Conservation (phyloP, 2,329 filamentous ascomycete species). For the Tolypocladium tropicale region DNA sequence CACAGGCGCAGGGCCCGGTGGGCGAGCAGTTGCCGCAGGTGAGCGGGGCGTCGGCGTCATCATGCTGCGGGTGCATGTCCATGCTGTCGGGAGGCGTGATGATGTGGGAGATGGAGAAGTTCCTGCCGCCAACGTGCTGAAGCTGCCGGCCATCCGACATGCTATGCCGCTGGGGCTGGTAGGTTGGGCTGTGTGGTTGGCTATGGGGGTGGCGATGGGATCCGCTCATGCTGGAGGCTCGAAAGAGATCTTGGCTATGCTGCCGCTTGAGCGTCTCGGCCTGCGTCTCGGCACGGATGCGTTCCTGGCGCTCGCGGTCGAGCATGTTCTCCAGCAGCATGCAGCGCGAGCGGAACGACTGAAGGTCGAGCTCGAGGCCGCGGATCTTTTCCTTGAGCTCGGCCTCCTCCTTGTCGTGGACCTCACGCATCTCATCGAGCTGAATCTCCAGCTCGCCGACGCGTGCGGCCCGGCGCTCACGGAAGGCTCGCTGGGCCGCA, state of each 20-base stretch:
- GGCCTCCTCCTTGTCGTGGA: slow-evolving; percentile 44
- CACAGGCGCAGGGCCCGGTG: slow-evolving; percentile 45
- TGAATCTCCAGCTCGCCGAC: slow-evolving; percentile 67
- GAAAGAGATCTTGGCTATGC: slow-evolving; percentile 16
- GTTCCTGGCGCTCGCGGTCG: slow-evolving; percentile 43
- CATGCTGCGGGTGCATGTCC: slow-evolving; percentile 17
- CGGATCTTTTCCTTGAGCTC: slow-evolving; percentile 48
- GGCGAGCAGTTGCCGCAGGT: slow-evolving; percentile 48
- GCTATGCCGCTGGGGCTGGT: slow-evolving; percentile 16
- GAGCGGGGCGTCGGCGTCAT: slow-evolving; percentile 22
- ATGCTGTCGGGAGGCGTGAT: slow-evolving; percentile 41
- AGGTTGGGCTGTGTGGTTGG: slow-evolving; percentile 16
- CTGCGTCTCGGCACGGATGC: slow-evolving; percentile 31
- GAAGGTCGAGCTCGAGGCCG: slow-evolving; percentile 53
- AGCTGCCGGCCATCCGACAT: slow-evolving; percentile 14
- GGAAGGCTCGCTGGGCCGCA: slow-evolving; percentile 81
- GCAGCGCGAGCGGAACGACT: slow-evolving; percentile 53
- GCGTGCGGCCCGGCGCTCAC: slow-evolving; percentile 75
- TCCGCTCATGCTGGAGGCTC: slow-evolving; percentile 15
- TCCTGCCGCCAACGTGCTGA: slow-evolving; percentile 19
- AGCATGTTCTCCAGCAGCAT: slow-evolving; percentile 53
- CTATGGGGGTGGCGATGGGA: slow-evolving; percentile 14
- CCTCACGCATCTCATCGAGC: slow-evolving; percentile 49
- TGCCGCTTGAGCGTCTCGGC: slow-evolving; percentile 23
- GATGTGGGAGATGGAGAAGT: slow-evolving; percentile 47